A percentile compares a stretch with the other conserved stretches of the same genome.
Evolutionary conservation across 768 basidiomycete genomes (phyloP).

Genomic region (Amanita fuliginea): DNA sequence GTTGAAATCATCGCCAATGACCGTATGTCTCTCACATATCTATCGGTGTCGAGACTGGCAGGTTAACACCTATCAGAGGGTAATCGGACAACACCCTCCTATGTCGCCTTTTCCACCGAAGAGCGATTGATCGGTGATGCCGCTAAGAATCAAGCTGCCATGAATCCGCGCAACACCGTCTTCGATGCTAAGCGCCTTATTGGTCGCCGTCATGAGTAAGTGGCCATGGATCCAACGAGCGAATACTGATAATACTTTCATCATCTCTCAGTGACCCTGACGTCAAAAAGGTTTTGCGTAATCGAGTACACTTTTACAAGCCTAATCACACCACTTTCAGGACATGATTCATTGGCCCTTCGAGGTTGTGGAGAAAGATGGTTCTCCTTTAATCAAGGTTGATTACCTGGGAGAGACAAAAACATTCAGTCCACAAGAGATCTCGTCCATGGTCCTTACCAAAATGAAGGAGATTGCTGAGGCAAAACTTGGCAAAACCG

Average conservation of each 20-base stretch:
- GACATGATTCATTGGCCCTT: constrained; percentile 98
- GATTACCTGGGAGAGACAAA: constrained; percentile 92
- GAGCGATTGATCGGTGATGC: constrained; percentile 99
- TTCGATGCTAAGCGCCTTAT: constrained; percentile 99
- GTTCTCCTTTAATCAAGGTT: constrained; percentile 94
- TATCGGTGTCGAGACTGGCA: neutral
- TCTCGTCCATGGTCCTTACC: constrained; percentile 98
- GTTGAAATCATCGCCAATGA: constrained; percentile 99
- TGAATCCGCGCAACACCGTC: constrained; percentile 99
- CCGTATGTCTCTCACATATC: constrained; percentile 41
- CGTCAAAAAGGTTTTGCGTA: constrained; percentile 65
- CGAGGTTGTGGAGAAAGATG: constrained; percentile 91
- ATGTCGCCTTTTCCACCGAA: constrained; percentile 94
- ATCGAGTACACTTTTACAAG: constrained; percentile 7
- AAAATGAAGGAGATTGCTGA: constrained; percentile 99
- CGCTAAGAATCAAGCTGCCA: constrained; percentile 97
- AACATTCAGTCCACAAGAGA: constrained; percentile 96
- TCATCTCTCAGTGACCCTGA: constrained; percentile 62
- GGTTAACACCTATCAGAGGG: constrained; percentile 51
- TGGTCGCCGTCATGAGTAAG: constrained; percentile 91
- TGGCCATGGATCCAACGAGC: neutral
- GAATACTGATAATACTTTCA: constrained; percentile 6
- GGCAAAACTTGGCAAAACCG: constrained; percentile 96
- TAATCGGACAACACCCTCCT: constrained; percentile 97
- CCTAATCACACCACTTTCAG: constrained; percentile 25